Evolutionary conservation across 176 grass and related monocot genomes (phyloP).

Genomic region (Triticum turgidum): DNA sequence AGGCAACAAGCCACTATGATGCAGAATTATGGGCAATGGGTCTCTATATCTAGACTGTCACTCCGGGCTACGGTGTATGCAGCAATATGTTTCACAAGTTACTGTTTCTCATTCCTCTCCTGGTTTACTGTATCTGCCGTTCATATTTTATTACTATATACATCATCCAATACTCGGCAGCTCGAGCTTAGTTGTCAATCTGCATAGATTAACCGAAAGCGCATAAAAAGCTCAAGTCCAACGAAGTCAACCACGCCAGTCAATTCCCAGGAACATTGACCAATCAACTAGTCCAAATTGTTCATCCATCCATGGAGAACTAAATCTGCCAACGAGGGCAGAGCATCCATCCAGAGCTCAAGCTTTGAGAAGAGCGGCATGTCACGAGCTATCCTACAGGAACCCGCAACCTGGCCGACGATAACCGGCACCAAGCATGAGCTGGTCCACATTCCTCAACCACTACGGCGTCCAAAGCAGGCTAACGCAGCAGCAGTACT

Average conservation of each 20-base stretch:
- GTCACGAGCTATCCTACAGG: neutral
- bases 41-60: neutral
- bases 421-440: neutral
- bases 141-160: neutral
- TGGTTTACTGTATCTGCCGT: neutral
- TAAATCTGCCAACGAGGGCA: neutral
- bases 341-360: neutral
- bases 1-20: neutral
- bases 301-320: neutral
- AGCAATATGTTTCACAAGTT: neutral
- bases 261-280: neutral
- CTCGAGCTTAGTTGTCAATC: neutral
- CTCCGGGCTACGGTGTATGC: neutral
- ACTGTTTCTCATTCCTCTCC: neutral
- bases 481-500: neutral
- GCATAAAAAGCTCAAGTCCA: neutral
- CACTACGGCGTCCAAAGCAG: neutral
- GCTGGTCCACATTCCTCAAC: neutral
- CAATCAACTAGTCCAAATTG: neutral
- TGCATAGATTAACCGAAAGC: neutral
- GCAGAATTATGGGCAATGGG: neutral
- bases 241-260: slow-evolving; percentile 13
- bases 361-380: slow-evolving; percentile 21
- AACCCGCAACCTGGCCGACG: neutral
- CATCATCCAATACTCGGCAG: neutral